These are phyloP conservation scores for Lanzia echinophila DNA, from an alignment of 2,329 filamentous ascomycete species.

Conservation along the genomic window DNA sequence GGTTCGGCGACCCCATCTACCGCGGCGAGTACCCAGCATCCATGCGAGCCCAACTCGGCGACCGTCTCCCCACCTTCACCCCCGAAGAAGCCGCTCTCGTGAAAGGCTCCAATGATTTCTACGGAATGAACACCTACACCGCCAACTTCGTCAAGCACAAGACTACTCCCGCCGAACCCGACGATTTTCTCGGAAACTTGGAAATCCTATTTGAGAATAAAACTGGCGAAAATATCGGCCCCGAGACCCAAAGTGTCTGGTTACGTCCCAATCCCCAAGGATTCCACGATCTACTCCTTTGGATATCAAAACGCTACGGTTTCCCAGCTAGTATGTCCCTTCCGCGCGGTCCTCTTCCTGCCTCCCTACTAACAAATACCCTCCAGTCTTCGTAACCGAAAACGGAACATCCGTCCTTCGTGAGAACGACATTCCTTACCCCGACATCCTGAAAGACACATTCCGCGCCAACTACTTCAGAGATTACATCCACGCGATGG, in stretches of 20 bases:
- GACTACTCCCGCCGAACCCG: conserved; percentile 48
- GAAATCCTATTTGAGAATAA: conserved; percentile 67
- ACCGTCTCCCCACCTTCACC: conserved; percentile 69
- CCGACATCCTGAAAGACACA: conserved; percentile 71
- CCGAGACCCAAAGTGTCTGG: conserved; percentile 78
- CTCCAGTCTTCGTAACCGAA: conserved; percentile 64
- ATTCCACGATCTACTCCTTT: conserved; percentile 70
- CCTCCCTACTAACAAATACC: not conserved
- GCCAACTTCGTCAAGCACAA: conserved; percentile 79
- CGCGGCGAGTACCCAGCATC: conserved; percentile 76
- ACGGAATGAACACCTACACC: conserved; percentile 92
- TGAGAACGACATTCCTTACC: conserved; percentile 67
- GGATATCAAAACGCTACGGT: conserved; percentile 71
- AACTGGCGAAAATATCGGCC: conserved; percentile 65
- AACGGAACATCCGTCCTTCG: conserved; percentile 80
- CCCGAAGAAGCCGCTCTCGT: conserved; percentile 67
- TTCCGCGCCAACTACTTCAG: conserved; percentile 77
- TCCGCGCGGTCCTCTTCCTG: not conserved
- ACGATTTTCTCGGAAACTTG: conserved; percentile 71
- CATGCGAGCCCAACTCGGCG: conserved; percentile 75
- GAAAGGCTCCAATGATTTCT: conserved; percentile 84
- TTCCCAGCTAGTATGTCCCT: conserved; percentile 1
- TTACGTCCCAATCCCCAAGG: conserved; percentile 67
- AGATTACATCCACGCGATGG: conserved; percentile 70
- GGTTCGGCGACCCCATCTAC: conserved; percentile 87